A percentile compares a stretch with the other conserved stretches of the same genome.
These are phyloP conservation scores for Ophidiomyces ophidiicola DNA, from an alignment of 2,329 filamentous ascomycete species.

Conservation along the genomic window DNA sequence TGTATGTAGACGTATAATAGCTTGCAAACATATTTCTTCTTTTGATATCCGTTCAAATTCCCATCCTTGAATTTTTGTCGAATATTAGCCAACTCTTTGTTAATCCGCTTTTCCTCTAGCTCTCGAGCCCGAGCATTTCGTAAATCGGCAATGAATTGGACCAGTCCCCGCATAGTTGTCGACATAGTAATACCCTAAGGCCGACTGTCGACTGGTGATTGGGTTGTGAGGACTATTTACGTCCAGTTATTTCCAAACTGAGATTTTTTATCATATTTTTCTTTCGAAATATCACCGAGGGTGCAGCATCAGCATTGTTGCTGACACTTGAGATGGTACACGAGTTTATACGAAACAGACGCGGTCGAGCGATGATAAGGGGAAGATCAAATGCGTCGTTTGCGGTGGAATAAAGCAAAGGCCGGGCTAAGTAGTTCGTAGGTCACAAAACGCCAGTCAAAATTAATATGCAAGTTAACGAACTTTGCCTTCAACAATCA, in stretches of 20 bases:
- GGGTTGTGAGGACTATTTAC: conserved; percentile 3
- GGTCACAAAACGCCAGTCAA: no score
- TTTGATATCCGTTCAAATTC: conserved; percentile 88
- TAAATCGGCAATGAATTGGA: conserved; percentile 96
- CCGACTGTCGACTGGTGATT: conserved; percentile 4
- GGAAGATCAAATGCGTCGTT: no score
- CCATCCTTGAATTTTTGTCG: conserved; percentile 97
- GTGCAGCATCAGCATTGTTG: conserved; percentile 2
- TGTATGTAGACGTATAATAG: conserved; percentile 98
- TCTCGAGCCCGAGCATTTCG: conserved; percentile 90
- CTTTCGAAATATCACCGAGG: conserved; percentile 7
- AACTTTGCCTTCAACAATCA: no score
- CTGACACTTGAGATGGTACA: background rate
- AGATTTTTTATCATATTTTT: conserved; percentile 9
- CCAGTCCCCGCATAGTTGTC: conserved; percentile 54
- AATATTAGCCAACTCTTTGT: conserved; percentile 98
- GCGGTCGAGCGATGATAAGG: no score
- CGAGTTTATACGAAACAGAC: no score
- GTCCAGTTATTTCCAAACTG: conserved; percentile 10
- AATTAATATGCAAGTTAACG: no score
- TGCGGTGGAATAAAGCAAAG: no score
- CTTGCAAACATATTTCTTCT: conserved; percentile 99
- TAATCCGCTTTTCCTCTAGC: conserved; percentile 96
- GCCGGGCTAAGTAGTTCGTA: no score
- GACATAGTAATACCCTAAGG: no score